These are phyloP conservation scores for Radiomyces spectabilis DNA, from an alignment of 192 early-diverging fungal species.

Conservation along the genomic window DNA sequence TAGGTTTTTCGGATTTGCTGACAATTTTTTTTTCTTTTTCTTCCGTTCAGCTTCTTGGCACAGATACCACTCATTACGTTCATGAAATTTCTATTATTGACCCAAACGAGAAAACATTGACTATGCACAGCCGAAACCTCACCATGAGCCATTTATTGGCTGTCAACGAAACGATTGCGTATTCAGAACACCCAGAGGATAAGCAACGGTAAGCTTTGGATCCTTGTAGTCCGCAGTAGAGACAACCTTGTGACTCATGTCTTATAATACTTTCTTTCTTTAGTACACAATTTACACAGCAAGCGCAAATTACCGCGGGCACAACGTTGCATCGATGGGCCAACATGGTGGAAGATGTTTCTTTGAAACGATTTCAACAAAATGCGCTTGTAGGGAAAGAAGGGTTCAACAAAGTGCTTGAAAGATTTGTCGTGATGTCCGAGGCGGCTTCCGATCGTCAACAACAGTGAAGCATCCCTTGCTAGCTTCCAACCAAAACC, in stretches of 20 bases:
- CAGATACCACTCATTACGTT: conserved; percentile 67
- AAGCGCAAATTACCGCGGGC: conserved; percentile 75
- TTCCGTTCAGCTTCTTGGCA: conserved; percentile 51
- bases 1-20: not conserved
- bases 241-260: not conserved
- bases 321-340: conserved; percentile 57
- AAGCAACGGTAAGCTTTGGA: conserved; percentile 15
- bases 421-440: conserved; percentile 37
- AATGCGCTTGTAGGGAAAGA: conserved; percentile 78
- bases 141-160: conserved; percentile 76
- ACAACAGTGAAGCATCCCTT: too few species aligned
- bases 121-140: conserved; percentile 76
- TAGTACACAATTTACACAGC: conserved; percentile 70
- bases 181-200: conserved; percentile 54
- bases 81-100: conserved; percentile 84
- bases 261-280: not conserved
- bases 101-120: conserved; percentile 59
- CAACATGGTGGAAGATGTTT: conserved; percentile 72
- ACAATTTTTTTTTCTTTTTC: not conserved
- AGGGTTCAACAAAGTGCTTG: conserved; percentile 84
- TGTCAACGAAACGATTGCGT: conserved; percentile 78
- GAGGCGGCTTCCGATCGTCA: too few species aligned
- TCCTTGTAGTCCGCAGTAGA: not conserved
- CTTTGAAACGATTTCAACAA: conserved; percentile 74
- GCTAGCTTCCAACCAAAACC: too few species aligned